Evolutionary conservation across 768 basidiomycete species (phyloP).

Genomic region (Stropharia rugosoannulata): DNA sequence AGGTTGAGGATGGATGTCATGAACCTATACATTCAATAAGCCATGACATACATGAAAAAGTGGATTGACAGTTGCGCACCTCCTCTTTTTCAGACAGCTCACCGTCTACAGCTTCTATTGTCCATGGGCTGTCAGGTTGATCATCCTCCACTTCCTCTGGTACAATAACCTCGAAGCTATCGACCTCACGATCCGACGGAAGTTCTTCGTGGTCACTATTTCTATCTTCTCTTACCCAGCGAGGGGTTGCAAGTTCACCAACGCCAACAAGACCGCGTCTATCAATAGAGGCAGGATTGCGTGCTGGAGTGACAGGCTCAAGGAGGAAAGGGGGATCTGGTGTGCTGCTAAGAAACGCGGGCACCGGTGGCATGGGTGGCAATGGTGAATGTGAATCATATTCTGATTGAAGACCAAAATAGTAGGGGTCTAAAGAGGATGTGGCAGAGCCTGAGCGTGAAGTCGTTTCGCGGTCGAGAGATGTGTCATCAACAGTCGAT

Average conservation of each 20-base stretch:
- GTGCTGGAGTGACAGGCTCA: conserved; percentile 70
- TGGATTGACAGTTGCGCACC: conserved; percentile 36
- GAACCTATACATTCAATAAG: conserved; percentile 29
- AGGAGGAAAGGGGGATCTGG: conserved; percentile 53
- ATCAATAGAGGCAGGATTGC: conserved; percentile 80
- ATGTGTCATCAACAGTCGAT: conserved; percentile 38
- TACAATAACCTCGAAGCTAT: conserved; percentile 42
- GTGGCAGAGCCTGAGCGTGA: conserved; percentile 75
- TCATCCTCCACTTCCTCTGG: conserved; percentile 43
- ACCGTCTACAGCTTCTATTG: conserved; percentile 83
- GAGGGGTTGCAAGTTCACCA: conserved; percentile 94
- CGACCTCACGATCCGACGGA: conserved; percentile 26
- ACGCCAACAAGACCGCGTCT: conserved; percentile 88
- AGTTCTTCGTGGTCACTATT: conserved; percentile 15
- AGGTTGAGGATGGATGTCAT: conserved; percentile 41
- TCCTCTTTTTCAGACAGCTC: conserved; percentile 72
- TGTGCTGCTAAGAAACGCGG: conserved; percentile 46
- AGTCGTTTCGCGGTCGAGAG: conserved; percentile 38
- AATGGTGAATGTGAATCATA: conserved; percentile 70
- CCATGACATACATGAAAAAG: conserved; percentile 2
- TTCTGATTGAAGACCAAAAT: conserved; percentile 73
- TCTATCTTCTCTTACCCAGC: conserved; percentile 68
- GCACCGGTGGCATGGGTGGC: conserved; percentile 46
- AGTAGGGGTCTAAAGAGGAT: conserved; percentile 87
- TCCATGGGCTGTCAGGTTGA: conserved; percentile 83